Evolutionary conservation across 163 green algal genomes (phyloP).

Genomic region (Scenedesmus sp.): DNA sequence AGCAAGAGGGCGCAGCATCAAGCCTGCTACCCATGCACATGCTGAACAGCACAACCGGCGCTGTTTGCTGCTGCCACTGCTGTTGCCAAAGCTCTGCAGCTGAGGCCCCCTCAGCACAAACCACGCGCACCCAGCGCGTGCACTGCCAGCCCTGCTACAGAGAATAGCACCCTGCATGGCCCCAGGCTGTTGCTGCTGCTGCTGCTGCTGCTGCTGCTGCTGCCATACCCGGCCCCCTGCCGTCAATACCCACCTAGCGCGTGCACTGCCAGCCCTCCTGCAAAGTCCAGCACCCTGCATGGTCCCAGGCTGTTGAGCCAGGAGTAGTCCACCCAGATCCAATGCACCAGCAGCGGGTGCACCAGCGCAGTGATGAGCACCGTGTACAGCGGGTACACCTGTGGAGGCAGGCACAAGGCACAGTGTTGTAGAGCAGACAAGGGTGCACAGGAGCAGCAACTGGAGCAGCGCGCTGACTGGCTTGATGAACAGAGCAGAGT

Average conservation of each 20-base stretch:
- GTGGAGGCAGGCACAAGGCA: neutral
- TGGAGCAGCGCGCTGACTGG: too few relatives aligned
- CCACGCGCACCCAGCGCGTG: slow-evolving; percentile 65
- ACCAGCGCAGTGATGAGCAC: slow-evolving; percentile 61
- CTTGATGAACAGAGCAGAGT: too few relatives aligned
- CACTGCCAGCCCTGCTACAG: slow-evolving; percentile 73
- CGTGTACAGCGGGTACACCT: slow-evolving; percentile 50
- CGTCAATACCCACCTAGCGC: slow-evolving; percentile 48
- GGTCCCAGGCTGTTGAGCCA: slow-evolving; percentile 52
- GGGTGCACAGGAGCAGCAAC: neutral
- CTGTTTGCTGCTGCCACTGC: neutral
- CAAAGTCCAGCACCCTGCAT: slow-evolving; percentile 75
- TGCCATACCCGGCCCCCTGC: neutral
- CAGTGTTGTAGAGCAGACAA: neutral
- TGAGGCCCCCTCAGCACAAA: too few relatives aligned
- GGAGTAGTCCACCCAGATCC: slow-evolving; percentile 54
- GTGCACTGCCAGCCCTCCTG: slow-evolving; percentile 73
- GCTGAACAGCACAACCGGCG: too few relatives aligned
- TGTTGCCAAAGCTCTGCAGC: neutral
- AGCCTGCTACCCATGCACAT: too few relatives aligned
- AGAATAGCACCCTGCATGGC: slow-evolving; percentile 69
- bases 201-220: neutral
- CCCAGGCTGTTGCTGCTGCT: neutral
- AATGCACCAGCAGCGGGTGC: slow-evolving; percentile 68
- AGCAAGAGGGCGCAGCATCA: too few relatives aligned